Base-by-base conservation (phyloP, 225 moss, liverwort and hornwort genomes). In the Rhytidiadelphus loreus region DNA sequence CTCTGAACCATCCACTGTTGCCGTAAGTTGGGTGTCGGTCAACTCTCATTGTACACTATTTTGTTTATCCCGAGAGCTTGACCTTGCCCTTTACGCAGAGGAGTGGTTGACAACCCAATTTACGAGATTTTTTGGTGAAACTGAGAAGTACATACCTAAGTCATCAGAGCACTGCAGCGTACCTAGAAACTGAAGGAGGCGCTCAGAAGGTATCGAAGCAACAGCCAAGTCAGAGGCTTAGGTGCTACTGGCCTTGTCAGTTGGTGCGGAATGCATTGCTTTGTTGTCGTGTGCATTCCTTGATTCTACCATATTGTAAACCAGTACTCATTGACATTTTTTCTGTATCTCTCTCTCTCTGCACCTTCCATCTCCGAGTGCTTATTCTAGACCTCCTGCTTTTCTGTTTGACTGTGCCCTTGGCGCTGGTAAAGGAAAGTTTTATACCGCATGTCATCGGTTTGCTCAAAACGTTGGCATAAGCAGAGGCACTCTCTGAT, bases 31-130 rank as follows among this genome's bases (percentile, higher is more conserved):
- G 82, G 63, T 82, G 74, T 55, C 44, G 64, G 55, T 56, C 76
- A 57, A 55, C 56, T 76, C 65, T 83, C 44, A 76, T 64, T 57
- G 15, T 88, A 56, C 35, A 76, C 43, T 64, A 15, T 64, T 64
- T 74, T 75, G 55, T 65, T 75, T 28, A 83, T 44, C 89, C 53
- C 84, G 83, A 57, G 88, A 92, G 82, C 87, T 85, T 65, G 93
- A 89, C 55, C 77, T 90, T 57, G 89, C 79, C 32, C 46, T 92
- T 35, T 71, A 89, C 58, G 86, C 86, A 61, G 65, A 88, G 52
- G 86, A 83, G 63, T 86, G 80, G 89, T 92, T 48, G 91, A 84
- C 58, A 85, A 89, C 80, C 64, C 66, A 74, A 74, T 89, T 64
- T 85, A 84, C 75, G 81, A 91, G 66, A 77, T 82, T 62, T 80